Conservation (phyloP, 1,284 basidiomycete species). For the Moesziomyces sp. region DNA sequence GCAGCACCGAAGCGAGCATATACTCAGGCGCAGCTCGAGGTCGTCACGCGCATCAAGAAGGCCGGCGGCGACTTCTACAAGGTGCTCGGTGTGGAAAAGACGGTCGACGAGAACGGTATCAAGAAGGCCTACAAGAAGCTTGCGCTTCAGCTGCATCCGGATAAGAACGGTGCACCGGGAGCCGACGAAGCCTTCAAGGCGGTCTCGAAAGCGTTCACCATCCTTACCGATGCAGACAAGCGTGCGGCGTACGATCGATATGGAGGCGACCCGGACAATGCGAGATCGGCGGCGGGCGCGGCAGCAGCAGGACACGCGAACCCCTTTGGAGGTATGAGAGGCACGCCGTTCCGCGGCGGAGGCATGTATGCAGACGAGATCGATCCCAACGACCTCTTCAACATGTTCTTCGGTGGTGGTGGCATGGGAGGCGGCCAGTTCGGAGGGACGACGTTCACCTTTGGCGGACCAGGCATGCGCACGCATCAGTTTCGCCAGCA, state of each 20-base stretch:
- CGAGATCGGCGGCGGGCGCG: constrained; percentile 76
- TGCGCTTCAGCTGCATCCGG: constrained; percentile 91
- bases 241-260: constrained; percentile 86
- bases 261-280: constrained; percentile 86
- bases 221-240: constrained; percentile 91
- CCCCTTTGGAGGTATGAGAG: constrained; percentile 39
- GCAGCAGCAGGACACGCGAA: constrained; percentile 44
- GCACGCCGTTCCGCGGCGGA: constrained; percentile 33
- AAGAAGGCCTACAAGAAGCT: constrained; percentile 99
- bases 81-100: constrained; percentile 84
- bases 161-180: constrained; percentile 96
- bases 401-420: constrained; percentile 95
- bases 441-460: constrained; percentile 58
- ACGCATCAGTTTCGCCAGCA: constrained; percentile 53
- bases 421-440: constrained; percentile 64
- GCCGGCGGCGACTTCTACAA: constrained; percentile 94
- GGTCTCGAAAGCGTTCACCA: constrained; percentile 97
- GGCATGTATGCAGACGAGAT: constrained; percentile 76
- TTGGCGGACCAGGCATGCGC: constrained; percentile 62
- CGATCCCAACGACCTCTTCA: constrained; percentile 95
- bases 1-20: constrained; percentile 77
- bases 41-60: constrained; percentile 84
- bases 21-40: constrained; percentile 82
- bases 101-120: constrained; percentile 79
- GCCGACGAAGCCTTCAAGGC: constrained; percentile 99